phyloP scores from a whole-genome alignment of 75 land plant species.

The Cunninghamia lanceolata region DNA sequence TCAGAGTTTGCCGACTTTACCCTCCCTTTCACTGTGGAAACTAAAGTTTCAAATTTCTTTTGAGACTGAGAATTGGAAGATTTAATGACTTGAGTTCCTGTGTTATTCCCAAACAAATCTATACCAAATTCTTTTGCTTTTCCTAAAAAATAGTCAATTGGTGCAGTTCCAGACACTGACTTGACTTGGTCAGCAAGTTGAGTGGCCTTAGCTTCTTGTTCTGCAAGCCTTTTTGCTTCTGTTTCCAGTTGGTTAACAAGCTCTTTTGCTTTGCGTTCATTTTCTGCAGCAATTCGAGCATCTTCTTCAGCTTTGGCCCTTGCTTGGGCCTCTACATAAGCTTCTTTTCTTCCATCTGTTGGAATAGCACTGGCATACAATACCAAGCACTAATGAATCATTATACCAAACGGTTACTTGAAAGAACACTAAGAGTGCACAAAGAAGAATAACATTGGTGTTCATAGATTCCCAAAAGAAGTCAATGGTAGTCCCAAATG shows the following conservation, averaged over 20 bases:
- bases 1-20: constrained; percentile 42
- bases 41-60: constrained; percentile 31
- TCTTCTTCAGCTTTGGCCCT: constrained; percentile 89
- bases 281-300: constrained; percentile 58
- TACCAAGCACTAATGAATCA: background rate
- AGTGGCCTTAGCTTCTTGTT: constrained; percentile 53
- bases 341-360: constrained; percentile 81
- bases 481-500: background rate
- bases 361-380: constrained; percentile 69
- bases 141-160: constrained; percentile 41
- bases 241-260: constrained; percentile 64
- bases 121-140: constrained; percentile 55
- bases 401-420: background rate
- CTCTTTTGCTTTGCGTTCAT: constrained; percentile 59
- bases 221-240: constrained; percentile 62
- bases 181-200: constrained; percentile 50
- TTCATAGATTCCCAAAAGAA: constrained; percentile 4
- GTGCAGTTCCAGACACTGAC: constrained; percentile 57
- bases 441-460: background rate
- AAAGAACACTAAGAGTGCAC: background rate
- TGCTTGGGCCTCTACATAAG: constrained; percentile 60
- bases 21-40: constrained; percentile 52
- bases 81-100: constrained; percentile 28
- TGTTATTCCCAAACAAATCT: constrained; percentile 36
- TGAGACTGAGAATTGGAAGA: constrained; percentile 25